phyloP scores from a whole-genome alignment of 805 yeast species.

The Starmerella stellata region DNA sequence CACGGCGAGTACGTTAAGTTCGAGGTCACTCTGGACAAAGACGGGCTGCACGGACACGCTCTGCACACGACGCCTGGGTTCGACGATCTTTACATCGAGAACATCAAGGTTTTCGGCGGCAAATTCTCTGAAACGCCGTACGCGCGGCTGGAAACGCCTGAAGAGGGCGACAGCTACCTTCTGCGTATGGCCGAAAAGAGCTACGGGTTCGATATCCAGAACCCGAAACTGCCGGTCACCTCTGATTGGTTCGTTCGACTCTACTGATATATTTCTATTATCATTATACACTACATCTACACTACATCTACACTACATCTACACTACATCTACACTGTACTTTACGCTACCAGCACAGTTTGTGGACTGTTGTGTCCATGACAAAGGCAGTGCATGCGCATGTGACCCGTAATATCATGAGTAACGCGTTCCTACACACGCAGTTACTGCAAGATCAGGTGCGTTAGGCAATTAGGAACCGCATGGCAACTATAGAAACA shows the following conservation, averaged over 20 bases:
- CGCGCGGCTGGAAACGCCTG: not conserved
- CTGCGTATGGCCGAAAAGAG: not conserved
- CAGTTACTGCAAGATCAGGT: no score
- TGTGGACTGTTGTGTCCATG: no score
- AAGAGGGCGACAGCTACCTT: not conserved
- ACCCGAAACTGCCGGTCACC: not conserved
- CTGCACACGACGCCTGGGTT: constrained; percentile 6
- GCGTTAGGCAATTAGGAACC: no score
- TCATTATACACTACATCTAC: no score
- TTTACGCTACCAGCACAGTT: no score
- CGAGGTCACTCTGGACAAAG: constrained; percentile 24
- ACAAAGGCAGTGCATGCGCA: no score
- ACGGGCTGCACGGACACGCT: constrained; percentile 10
- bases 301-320: no score
- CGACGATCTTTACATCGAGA: constrained; percentile 14
- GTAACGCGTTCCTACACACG: no score
- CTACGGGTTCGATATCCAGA: not conserved
- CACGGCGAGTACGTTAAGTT: constrained; percentile 34
- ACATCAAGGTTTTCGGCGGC: constrained; percentile 20
- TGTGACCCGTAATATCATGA: no score
- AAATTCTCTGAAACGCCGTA: constrained; percentile 4
- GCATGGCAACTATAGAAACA: no score
- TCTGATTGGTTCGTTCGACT: not conserved
- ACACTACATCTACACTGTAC: no score
- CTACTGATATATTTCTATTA: not conserved